These are phyloP conservation scores for Erysimum cheiri DNA, from an alignment of 441 rosid species.

Conservation along the genomic window DNA sequence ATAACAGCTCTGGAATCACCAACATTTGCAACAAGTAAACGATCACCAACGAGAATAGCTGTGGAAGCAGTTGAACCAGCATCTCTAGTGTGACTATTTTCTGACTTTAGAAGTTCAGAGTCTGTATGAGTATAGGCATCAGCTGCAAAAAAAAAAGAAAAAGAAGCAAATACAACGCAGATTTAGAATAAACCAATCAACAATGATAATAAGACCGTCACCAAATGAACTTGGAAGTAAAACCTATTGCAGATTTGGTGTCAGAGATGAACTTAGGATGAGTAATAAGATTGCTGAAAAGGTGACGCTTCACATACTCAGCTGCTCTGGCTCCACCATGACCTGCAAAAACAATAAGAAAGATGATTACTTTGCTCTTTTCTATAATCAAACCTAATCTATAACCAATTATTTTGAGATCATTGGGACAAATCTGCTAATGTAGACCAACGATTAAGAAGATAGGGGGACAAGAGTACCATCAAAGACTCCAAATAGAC, in stretches of 20 bases:
- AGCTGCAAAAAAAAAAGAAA: constrained; percentile 49
- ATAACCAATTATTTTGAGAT: background rate
- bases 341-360: constrained; percentile 52
- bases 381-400: background rate
- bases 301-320: constrained; percentile 89
- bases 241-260: constrained; percentile 96
- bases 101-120: constrained; percentile 87
- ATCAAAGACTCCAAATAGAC: constrained; percentile 96
- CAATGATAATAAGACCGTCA: background rate
- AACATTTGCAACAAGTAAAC: constrained; percentile 94
- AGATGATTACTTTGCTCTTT: background rate
- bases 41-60: constrained; percentile 91
- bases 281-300: constrained; percentile 87
- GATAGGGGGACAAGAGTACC: constrained; percentile 49
- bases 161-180: background rate
- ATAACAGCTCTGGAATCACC: constrained; percentile 98
- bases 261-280: constrained; percentile 95
- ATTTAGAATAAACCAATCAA: constrained; percentile 8
- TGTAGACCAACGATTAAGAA: background rate
- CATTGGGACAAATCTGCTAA: background rate
- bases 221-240: constrained; percentile 18
- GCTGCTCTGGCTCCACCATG: constrained; percentile 99
- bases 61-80: constrained; percentile 99
- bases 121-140: constrained; percentile 92
- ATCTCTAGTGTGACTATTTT: constrained; percentile 78